Conservation (phyloP, 495 filamentous ascomycete genomes). For the Penicillium waksmanii region DNA sequence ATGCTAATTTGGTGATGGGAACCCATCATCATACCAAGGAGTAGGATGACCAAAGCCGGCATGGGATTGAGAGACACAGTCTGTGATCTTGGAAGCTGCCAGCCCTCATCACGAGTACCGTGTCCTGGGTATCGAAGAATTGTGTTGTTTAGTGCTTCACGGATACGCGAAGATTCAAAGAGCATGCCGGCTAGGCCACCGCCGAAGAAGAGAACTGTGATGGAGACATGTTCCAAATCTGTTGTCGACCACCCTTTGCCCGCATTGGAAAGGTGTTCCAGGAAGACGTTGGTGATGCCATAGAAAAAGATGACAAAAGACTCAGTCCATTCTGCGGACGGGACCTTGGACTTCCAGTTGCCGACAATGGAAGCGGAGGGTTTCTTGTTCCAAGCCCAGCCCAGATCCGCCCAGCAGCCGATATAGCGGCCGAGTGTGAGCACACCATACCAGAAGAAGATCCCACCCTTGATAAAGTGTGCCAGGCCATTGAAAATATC, state of each 20-base stretch:
- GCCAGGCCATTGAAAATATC: constrained; percentile 84
- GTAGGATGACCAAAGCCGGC: constrained; percentile 80
- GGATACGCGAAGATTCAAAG: constrained; percentile 75
- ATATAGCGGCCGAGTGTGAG: constrained; percentile 88
- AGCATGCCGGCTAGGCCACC: constrained; percentile 96
- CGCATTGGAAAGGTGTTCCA: constrained; percentile 81
- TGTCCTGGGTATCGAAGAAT: constrained; percentile 46
- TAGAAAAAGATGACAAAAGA: constrained; percentile 87
- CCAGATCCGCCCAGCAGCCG: constrained; percentile 86
- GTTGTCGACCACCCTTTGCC: constrained; percentile 71
- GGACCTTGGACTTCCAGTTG: constrained; percentile 63
- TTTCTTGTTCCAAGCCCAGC: constrained; percentile 95
- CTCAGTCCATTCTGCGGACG: constrained; percentile 86
- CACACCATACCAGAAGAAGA: constrained; percentile 92
- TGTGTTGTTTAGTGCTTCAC: constrained; percentile 70
- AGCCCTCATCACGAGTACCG: constrained; percentile 52
- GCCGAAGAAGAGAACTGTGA: constrained; percentile 92
- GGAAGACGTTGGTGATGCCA: constrained; percentile 85
- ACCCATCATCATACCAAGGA: constrained; percentile 93
- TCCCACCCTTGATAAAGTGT: constrained; percentile 95
- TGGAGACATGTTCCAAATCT: constrained; percentile 91
- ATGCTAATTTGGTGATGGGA: constrained; percentile 84
- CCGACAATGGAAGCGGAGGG: constrained; percentile 63
- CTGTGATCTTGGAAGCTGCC: constrained; percentile 68
- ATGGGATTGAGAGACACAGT: constrained; percentile 84